Evolutionary conservation across 805 yeast species (phyloP), one percentile per base, ranked within the genome.

Genomic region (Starmera caribaea): DNA sequence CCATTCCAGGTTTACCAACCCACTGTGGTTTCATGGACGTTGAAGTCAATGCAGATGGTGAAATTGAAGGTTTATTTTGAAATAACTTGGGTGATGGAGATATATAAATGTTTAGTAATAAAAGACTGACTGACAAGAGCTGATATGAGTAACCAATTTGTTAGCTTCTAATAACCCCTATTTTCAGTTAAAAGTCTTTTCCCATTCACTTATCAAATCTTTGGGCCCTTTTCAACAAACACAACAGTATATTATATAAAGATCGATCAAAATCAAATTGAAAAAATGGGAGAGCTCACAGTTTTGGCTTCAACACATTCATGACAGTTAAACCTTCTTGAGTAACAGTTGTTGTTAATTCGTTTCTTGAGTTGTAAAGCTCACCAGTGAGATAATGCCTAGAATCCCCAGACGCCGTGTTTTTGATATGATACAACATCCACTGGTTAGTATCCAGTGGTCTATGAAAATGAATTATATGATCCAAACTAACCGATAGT

Each of bases 21-120:
- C 89, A 85, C 59, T 83, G 94, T 51, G 97, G 97, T 21, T 90
- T 84, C 69, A 86, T 90, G 96, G 85, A 89, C 57, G 96, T 90
- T 43, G 98, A 90, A 63, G 92, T 90, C 40, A 78, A 83, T 59
- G 74, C 69, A 14, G 83, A 86, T 28, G 98, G 97, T 42, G 88
- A 88, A 57, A 89, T 90, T 50, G 95, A 87, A 53, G 97, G 97
- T 27, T 71, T 89, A 59, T 89, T 89, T 59, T 89, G 69, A 54
- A 12, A n/a, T n/a, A n/a, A 26, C 3, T 30, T 16, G 32, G 29
- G 13, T n/a, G 34, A 31, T 37, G 32, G 15, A 40, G 32, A 15
- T 16, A 21, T 28, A 33, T 16, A 16, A 29, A 8, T 31, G 15
- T 31, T 3, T 31, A 29, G 14, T 29, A 29, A 29, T 29, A 29